Base-by-base conservation (phyloP, 1,284 basidiomycete species). In the Sanguinoderma infundibulare region DNA sequence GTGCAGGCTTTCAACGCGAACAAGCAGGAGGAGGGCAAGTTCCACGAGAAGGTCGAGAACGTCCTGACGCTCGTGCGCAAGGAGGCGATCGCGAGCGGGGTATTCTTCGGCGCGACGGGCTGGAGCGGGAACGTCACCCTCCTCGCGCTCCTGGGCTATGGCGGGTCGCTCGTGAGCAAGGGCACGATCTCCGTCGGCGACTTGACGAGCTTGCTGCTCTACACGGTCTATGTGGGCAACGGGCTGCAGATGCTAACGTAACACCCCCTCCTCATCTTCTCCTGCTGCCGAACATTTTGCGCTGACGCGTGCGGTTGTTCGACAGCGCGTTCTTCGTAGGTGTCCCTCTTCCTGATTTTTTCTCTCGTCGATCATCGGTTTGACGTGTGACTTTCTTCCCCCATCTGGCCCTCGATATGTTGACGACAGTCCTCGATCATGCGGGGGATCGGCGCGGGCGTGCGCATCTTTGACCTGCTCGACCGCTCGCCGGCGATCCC, bases 121-220 rank as follows among this genome's bases (percentile, higher is more conserved):
- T 94, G 96, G 85, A 95, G 95, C 54, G 98, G 98, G 10, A 99
- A 99, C 74, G 83, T 98, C 50, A 95, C 96, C 0, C 79, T 98
- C 63, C 80, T 99, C 46, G 94, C 91, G 53, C 77, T 99, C 38
- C 81, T 99, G 36, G 95, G 95, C 46, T 99, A 98, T 72, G 98
- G 96, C 53, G 97, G 97, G 0, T 92, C 91, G 40, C 86, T 99
- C 3, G 97, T 98, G 15, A 92, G 93, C 20, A 81, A 84, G 26
- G 94, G 94, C 2, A 86, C 87, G 42, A 97, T 99, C 70, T 91
- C 94, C 6, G 92, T 98, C 34, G 96, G 96, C 6, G 94, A 97
- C 69, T 77, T 98, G 70, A 96, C 92, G 1, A 95, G 92, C 71
- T 78, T 98, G 60, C 80, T 99, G 65, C 87, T 98, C 64, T 98